phyloP scores from a whole-genome alignment of 2,329 filamentous ascomycete genomes.

The Coniochaeta sp. region DNA sequence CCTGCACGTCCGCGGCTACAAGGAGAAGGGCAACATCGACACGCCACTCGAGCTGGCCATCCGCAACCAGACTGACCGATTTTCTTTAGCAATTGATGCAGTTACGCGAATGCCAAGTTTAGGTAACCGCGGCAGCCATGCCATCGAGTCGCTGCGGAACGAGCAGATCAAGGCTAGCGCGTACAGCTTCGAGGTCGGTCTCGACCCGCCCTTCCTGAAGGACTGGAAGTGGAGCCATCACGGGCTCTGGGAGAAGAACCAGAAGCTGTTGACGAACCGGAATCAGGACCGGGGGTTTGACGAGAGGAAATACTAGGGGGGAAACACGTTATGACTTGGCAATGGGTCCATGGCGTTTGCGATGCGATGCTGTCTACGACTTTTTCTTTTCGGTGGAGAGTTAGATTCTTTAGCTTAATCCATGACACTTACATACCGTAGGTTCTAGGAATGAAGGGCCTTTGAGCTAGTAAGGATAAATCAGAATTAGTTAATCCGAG shows the following conservation, averaged over 20 bases:
- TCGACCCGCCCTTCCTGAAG: constrained; percentile 60
- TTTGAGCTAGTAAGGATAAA: no score
- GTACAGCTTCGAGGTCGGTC: constrained; percentile 61
- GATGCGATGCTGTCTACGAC: no score
- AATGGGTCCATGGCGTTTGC: background rate
- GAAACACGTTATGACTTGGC: background rate
- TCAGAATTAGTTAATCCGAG: no score
- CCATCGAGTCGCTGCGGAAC: constrained; percentile 58
- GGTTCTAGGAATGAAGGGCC: no score
- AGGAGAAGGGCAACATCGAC: constrained; percentile 79
- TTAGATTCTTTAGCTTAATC: no score
- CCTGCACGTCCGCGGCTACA: constrained; percentile 71
- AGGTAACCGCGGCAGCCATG: constrained; percentile 54
- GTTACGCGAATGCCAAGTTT: constrained; percentile 60
- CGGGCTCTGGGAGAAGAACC: constrained; percentile 2
- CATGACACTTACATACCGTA: no score
- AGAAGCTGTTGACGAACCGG: background rate
- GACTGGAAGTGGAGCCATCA: constrained; percentile 53
- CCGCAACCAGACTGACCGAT: constrained; percentile 70
- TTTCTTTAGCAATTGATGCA: constrained; percentile 69
- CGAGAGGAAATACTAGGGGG: background rate
- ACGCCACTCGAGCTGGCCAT: constrained; percentile 74
- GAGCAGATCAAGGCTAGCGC: constrained; percentile 57
- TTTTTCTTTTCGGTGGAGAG: no score
- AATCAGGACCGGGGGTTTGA: background rate